phyloP scores from a whole-genome alignment of 441 rosid species.

The Populus hybrid region DNA sequence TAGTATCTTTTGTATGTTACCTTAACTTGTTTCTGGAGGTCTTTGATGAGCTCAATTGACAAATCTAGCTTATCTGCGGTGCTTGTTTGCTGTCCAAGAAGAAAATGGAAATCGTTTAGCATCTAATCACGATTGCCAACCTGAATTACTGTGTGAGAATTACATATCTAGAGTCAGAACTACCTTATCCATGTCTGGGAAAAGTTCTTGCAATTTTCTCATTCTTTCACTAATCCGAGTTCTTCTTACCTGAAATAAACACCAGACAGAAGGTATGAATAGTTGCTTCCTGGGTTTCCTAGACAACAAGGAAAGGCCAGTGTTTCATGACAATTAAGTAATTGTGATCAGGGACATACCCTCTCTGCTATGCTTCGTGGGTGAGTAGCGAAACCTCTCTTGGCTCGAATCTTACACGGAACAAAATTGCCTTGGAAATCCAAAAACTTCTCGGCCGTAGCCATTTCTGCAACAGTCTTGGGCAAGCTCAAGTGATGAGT shows the following conservation, averaged over 20 bases:
- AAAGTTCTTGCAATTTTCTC: constrained; percentile 54
- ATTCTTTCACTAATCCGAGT: constrained; percentile 67
- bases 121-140: background rate
- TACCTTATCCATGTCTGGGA: constrained; percentile 75
- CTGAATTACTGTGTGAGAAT: background rate
- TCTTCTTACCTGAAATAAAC: constrained; percentile 53
- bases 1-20: constrained; percentile 25
- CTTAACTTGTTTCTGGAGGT: constrained; percentile 65
- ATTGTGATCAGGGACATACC: constrained; percentile 33
- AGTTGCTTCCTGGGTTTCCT: background rate
- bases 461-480: constrained; percentile 46
- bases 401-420: constrained; percentile 70
- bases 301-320: background rate
- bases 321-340: background rate
- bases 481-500: constrained; percentile 63
- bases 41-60: constrained; percentile 68
- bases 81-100: constrained; percentile 54
- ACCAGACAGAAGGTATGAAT: background rate
- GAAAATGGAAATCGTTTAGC: background rate
- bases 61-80: constrained; percentile 73
- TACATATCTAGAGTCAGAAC: constrained; percentile 6
- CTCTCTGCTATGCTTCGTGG: constrained; percentile 84
- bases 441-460: constrained; percentile 42
- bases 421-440: constrained; percentile 47
- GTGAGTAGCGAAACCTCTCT: constrained; percentile 73